Evolutionary conservation across 78 protist species (phyloP), one percentile per base, ranked within the genome.

Genomic region (Dictyostelium purpureum): DNA sequence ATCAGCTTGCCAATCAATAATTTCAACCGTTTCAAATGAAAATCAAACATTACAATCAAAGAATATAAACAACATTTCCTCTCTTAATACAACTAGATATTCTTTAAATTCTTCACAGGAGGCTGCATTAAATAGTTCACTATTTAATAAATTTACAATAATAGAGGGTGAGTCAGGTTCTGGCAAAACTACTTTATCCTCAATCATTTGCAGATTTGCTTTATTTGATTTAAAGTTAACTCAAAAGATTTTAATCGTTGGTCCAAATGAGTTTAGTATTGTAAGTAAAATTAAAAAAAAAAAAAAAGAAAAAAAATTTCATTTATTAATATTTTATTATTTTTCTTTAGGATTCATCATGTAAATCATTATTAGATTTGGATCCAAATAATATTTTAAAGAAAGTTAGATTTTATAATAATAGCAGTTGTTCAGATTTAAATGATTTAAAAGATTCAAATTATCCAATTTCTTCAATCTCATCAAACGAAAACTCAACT

Each of bases 261-360:
- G 92, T 43, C 92, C 92, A 59, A 85, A 71, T 43, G 82, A 85
- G 9, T 33, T 24, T 73, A 73, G 82, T 73, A 57, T 85, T 38
- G 82, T 54, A 49, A 28, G 57, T 70, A 69, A 21, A 6, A 37
- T 9, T 66, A 37, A n/a, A 33, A 59, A 28, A 59, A 28, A 2
- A 28, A 59, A 21, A 26, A 59, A 21, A 26, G n/a, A 6, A 26
- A 24, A 28, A n/a, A 11, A 61, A 24, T 28, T 24, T n/a, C 4
- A 61, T 61, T 28, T n/a, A 61, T 33, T 7, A 61, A 61, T 61
- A 61, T 33, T 33, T 63, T 31, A 26, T 4, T 12, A 24, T n/a
- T 63, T 31, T 63, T 67, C 38, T 19, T 40, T 67, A 69, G 77
- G 79, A 73, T 73, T 43, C 79, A 73, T 45, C 79, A 28, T 45